Percentiles rank a stretch among this genome's conserved stretches.
These are phyloP conservation scores for Pezicula neosporulosa DNA, from an alignment of 2,329 filamentous ascomycete species.

Conservation along the genomic window DNA sequence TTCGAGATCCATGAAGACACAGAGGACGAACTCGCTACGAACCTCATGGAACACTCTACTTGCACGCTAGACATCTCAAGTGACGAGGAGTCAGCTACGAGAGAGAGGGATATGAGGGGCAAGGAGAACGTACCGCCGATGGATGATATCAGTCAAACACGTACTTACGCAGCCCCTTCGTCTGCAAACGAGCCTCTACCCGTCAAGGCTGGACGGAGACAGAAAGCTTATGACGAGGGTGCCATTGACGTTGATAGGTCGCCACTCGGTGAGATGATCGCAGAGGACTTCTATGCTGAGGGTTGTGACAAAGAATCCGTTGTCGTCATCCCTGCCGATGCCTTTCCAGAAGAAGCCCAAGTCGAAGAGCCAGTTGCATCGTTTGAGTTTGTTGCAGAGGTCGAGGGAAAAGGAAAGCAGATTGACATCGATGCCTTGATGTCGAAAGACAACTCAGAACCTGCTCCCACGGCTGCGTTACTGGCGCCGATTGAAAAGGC, in stretches of 20 bases:
- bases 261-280: conserved; percentile 65
- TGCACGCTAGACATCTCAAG: conserved; percentile 84
- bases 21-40: conserved; percentile 84
- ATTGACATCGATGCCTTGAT: conserved; percentile 34
- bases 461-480: conserved; percentile 41
- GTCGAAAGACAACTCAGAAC: conserved; percentile 30
- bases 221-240: conserved; percentile 46
- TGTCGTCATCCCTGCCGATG: conserved; percentile 59
- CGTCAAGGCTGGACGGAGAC: conserved; percentile 28
- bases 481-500: conserved; percentile 55
- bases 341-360: conserved; percentile 28
- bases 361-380: conserved; percentile 11
- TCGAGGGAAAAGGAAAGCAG: conserved; percentile 23
- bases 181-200: conserved; percentile 12
- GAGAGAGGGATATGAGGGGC: conserved; percentile 60
- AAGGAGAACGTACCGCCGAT: conserved; percentile 92
- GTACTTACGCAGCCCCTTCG: conserved; percentile 15
- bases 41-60: conserved; percentile 87
- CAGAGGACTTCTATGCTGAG: conserved; percentile 63
- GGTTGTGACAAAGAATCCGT: conserved; percentile 62
- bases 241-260: conserved; percentile 60
- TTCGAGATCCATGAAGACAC: conserved; percentile 96
- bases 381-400: conserved; percentile 25
- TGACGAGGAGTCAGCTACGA: conserved; percentile 66
- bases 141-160: conserved; percentile 59